Base-by-base conservation (phyloP, 768 basidiomycete species). In the Mycena polygramma region DNA sequence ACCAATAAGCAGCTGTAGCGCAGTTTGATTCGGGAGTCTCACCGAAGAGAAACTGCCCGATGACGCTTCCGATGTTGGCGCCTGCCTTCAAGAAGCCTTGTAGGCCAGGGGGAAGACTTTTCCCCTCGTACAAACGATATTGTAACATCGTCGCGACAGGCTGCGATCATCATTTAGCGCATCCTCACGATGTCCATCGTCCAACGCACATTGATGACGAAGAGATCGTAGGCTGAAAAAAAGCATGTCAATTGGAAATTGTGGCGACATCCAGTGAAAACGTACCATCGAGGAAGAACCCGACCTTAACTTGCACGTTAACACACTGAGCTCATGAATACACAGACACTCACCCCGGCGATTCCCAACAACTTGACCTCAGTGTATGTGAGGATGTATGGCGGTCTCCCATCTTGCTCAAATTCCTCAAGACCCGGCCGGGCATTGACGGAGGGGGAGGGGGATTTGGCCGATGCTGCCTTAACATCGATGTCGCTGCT, bases 1-100 rank as follows among this genome's bases (percentile, higher is more conserved):
- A n/a, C 36, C 13, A 37, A 46, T n/a, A 48, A 52, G 35, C 19
- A 3, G 39, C 19, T 20, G 15, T n/a, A 20, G 55, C 48, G 13
- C 45, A 14, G 30, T 30, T 30, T 13, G 14, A 43, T 24, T n/a
- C 22, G 30, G 39, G 35, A 14, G 30, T 54, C 74, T 39, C 74
- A 88, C 90, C 91, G 67, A 91, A 92, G 2, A 75, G 75, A 72
- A 92, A 88, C 80, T 92, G 91, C 57, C 90, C 91, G 61, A 92
- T 87, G 71, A 93, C 91, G 70, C 88, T 89, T 2, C 91, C 91
- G 52, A 93, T 92, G 78, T 92, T 92, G 4, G 92, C 91, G 5
- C 84, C 80, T 5, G 91, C 91, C 74, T 92, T 84, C 75, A 92
- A 69, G 63, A 92, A 83, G 22, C 91, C 91, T 77, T 90, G 81